Base-by-base conservation (phyloP, 2,329 filamentous ascomycete genomes). In the Fusarium virguliforme region DNA sequence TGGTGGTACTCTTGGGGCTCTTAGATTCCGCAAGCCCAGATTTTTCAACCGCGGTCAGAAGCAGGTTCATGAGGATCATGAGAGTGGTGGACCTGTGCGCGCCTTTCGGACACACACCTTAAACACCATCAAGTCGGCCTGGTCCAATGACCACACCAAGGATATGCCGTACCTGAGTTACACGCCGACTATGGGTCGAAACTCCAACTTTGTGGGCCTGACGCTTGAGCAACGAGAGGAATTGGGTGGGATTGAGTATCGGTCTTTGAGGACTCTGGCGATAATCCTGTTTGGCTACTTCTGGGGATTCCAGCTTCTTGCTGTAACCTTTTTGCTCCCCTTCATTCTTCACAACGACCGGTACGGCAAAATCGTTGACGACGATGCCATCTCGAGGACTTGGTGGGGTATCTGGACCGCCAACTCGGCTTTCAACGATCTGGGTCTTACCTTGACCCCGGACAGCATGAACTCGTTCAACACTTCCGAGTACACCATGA, bases 351-450 rank as follows among this genome's bases (percentile, higher is more conserved):
- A 89, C 24, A 89, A 86, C 46, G 67, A 84, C 1, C 83, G 81
- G 3, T 98, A 93, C 79, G 90, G 89, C 6, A 72, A 83, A 0
- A 78, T 95, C 15, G 88, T 98, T n/a, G 84, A 87, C 2, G 80
- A 78, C 0, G 85, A 84, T 56, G 90, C 89, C 8, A 83, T 93
- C 72, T 90, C 86, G 62, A 89, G 89, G 41, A 87, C 89, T 0
- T 99, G 96, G 96, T 99, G 96, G 92, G 94, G 89, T 0, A 90
- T 99, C 73, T 99, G 95, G 82, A 97, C 94, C 0, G 84, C 94
- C 13, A 94, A 90, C 54, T 96, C 94, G 41, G 88, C 94, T 61
- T 98, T 99, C 81, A 98, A 95, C 81, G 95, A 99, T 83, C 83
- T 98, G n/a, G 96, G 96, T 10, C 95, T 94, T 75, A 95, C 95